Evolutionary conservation across 768 basidiomycete genomes (phyloP).

Genomic region (Collybia nuda): DNA sequence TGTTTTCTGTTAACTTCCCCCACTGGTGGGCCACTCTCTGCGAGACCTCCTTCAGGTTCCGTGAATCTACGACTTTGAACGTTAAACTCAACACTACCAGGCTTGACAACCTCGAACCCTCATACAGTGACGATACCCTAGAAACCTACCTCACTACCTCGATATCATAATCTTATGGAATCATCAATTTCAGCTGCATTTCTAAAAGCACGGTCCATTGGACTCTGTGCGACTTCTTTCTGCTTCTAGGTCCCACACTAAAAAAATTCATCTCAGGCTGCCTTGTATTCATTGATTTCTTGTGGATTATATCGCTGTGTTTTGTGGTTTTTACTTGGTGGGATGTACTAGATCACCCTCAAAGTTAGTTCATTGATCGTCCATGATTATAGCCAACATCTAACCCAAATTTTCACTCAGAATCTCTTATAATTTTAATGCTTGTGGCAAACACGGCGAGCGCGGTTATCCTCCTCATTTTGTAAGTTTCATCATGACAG

Average conservation of each 20-base stretch:
- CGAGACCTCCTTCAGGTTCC: no score
- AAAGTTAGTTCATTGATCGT: conserved; percentile 35
- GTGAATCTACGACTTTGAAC: not conserved
- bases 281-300: conserved; percentile 41
- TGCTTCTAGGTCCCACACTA: not conserved
- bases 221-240: conserved; percentile 18
- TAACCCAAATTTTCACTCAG: conserved; percentile 21
- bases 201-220: conserved; percentile 15
- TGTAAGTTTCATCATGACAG: conserved; percentile 29
- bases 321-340: conserved; percentile 46
- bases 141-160: no score
- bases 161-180: not conserved
- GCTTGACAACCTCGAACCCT: not conserved
- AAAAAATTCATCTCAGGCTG: conserved; percentile 28
- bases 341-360: conserved; percentile 39
- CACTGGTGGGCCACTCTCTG: no score
- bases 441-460: conserved; percentile 39
- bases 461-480: conserved; percentile 36
- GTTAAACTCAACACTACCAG: not conserved
- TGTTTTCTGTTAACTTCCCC: no score
- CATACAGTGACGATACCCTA: no score
- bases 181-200: conserved; percentile 17
- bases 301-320: conserved; percentile 49
- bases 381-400: not conserved
- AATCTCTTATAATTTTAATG: conserved; percentile 44